Evolutionary conservation across 148 eudicot species (phyloP), one percentile per base, ranked within the genome.

Genomic region (Limonium bicolor): DNA sequence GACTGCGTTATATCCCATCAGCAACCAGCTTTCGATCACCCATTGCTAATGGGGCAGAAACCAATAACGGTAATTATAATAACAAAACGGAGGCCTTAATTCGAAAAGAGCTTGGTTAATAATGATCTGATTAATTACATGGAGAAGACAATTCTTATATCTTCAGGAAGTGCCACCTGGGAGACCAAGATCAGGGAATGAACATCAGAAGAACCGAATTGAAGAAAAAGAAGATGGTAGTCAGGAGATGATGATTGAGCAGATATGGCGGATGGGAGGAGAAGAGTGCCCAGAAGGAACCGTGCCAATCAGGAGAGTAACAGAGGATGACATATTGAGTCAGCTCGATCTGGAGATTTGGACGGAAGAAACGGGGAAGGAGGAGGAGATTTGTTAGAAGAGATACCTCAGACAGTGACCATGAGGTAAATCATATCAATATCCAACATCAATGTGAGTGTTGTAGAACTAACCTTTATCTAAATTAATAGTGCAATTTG

Each of bases 21-120:
- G 26, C 97, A 88, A 65, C 79, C 80, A 60, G 92, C 97, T 39
- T 88, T 88, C 60, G 95, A 88, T 59, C 97, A 88, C 54, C 87
- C 93, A 12, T 26, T 55, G 38, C 50, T 88, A 38, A 68, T 55
- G 66, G 95, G 95, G 17, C 55, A 77, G 58, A 84, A 62, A 22
- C 93, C 95, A 59, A 11, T 88, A 70, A 2, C 27, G 18, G 8
- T 0, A 12, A 41, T 4, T 41, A 0, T 20, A 7, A 40, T 20
- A 20, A 20, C 7, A 41, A 21, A 10, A 7, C n/a, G 8, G 20
- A 14, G 7, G 12, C 33, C 33, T 29, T 7, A 29, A 8, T n/a
- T 29, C 33, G 10, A 29, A 29, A n/a, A 29, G 7, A 7, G 10
- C 7, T 29, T 29, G 12, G 12, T 29, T 2, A 8, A 29, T 29